phyloP scores from a whole-genome alignment of 305 asterid species.

The Fraxinus greggii region DNA sequence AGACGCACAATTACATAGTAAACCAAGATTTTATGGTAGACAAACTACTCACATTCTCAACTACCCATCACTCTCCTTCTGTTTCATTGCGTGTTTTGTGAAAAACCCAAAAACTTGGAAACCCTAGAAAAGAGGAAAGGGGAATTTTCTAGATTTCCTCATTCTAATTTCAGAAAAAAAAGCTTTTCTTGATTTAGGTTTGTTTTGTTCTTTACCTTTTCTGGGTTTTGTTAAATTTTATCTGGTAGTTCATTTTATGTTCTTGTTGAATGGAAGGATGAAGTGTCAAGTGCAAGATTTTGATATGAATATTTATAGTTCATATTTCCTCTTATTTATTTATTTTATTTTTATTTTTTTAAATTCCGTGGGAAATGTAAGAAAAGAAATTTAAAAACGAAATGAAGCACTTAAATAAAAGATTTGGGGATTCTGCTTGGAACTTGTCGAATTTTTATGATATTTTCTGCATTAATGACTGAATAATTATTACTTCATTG shows the following conservation, averaged over 20 bases:
- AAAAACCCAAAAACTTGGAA: conserved; percentile 4
- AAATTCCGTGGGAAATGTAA: background rate
- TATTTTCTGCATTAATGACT: background rate
- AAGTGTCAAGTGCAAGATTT: background rate
- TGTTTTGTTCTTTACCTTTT: background rate
- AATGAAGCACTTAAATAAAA: background rate
- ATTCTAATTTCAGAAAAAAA: conserved; percentile 21
- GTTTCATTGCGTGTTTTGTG: conserved; percentile 19
- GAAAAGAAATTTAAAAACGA: background rate
- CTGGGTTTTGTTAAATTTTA: background rate
- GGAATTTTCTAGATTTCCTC: conserved; percentile 23
- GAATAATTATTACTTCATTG: background rate
- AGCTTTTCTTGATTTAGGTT: conserved; percentile 23
- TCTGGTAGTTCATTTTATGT: background rate
- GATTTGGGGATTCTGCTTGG: conserved; percentile 17
- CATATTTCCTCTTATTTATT: background rate
- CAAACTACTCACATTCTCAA: conserved; percentile 28
- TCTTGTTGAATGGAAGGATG: background rate
- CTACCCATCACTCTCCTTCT: conserved; percentile 25
- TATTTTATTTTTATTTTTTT: background rate
- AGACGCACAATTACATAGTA: conserved; percentile 7
- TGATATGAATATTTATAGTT: background rate
- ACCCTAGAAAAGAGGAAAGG: conserved; percentile 8
- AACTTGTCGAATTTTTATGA: conserved; percentile 17
- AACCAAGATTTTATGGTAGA: background rate